Evolutionary conservation across 768 basidiomycete species (phyloP), one percentile per base, ranked within the genome.

Genomic region (Kwoniella newhampshirensis): DNA sequence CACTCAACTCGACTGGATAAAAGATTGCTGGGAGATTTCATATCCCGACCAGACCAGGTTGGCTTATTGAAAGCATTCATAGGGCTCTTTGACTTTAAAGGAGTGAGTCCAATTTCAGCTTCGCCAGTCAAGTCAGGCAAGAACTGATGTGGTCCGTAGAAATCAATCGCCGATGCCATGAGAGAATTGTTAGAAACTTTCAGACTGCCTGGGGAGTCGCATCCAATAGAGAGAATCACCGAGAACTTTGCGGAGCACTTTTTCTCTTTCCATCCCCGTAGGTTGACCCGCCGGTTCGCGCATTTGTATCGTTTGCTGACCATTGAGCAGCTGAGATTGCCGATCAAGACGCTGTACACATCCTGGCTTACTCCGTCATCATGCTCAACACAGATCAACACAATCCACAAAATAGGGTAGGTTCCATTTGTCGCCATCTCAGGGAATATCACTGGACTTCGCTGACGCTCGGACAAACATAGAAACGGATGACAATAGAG

Each of bases 381-480:
- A 84, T 99, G 91, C 83, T 99, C 47, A 99, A 99, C 77, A 99
- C 96, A 7, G 96, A 99, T 78, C 84, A 85, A 28, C 93, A 97
- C 74, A 97, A 89, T 71, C 92, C 93, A 12, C 91, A 96, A 81
- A 83, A 93, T 59, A 80, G 89, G 72, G 91, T 88, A 72, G 75
- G 86, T 68, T 11, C 6, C 17, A 2, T 28, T 11, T 3, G 13
- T n/a, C 26, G 12, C 32, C 21, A 15, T 26, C 4, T n/a, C n/a
- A n/a, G n/a, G n/a, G n/a, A n/a, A n/a, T n/a, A n/a, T n/a, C 17
- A 8, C 2, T 48, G 18, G 32, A 32, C 32, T 32, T 32, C 32
- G 7, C 32, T 32, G n/a, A n/a, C n/a, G n/a, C n/a, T n/a, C n/a
- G n/a, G n/a, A 40, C 12, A 11, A n/a, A 66, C 57, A 27, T 65